Evolutionary conservation across 148 eudicot species (phyloP).

Genomic region (Camellia lanceoleosa): DNA sequence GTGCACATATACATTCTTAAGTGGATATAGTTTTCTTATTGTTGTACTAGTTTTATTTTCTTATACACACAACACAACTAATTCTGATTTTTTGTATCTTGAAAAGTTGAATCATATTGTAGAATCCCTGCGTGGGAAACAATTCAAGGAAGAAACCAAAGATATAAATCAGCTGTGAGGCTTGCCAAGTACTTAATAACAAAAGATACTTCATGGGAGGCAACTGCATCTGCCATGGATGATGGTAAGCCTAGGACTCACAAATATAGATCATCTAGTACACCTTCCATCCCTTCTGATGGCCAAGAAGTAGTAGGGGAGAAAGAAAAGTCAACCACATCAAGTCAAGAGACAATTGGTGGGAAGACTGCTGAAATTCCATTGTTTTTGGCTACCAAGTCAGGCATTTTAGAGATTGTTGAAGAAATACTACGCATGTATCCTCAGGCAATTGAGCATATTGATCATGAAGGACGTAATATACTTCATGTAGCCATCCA

Average conservation of each 20-base stretch:
- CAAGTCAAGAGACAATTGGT: background rate
- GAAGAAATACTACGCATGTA: background rate
- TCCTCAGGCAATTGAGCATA: constrained; percentile 7
- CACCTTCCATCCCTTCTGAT: background rate
- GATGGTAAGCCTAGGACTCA: background rate
- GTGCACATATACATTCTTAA: too few species aligned
- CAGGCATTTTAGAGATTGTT: background rate
- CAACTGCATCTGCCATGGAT: background rate
- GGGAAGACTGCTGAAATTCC: background rate
- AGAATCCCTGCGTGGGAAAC: background rate
- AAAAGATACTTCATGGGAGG: background rate
- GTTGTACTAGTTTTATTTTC: too few species aligned
- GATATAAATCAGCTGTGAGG: background rate
- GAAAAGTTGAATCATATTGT: background rate
- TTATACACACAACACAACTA: too few species aligned
- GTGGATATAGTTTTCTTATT: too few species aligned
- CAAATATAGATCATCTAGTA: background rate
- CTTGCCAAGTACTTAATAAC: constrained; percentile 5
- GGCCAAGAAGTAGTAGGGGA: background rate
- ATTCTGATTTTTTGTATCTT: background rate
- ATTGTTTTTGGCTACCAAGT: background rate
- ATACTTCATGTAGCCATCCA: background rate
- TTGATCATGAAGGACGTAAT: constrained; percentile 7
- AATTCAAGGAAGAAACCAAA: background rate
- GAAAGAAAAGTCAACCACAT: too few species aligned